Evolutionary conservation across 1,284 basidiomycete genomes (phyloP), one percentile per base, ranked within the genome.

Genomic region (Coriolopsis trogii): DNA sequence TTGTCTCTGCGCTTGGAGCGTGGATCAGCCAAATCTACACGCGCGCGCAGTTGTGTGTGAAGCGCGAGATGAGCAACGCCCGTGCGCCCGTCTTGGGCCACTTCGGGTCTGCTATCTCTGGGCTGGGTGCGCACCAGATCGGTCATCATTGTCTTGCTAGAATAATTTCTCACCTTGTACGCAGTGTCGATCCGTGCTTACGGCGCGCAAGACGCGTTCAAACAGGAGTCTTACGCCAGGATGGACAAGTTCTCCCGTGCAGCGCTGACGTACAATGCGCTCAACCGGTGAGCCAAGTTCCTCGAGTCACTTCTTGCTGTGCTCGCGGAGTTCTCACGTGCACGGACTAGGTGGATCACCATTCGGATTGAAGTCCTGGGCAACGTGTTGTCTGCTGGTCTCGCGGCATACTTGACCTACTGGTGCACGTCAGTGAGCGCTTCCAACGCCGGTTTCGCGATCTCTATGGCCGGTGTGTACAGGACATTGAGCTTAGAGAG

Each of bases 1-100:
- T 67, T 41, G 69, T 84, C 20, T 73, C 74, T 6, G 56, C 69
- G 3, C n/a, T 79, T 4, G 81, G 81, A 23, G 75, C 64, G 6
- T 66, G 72, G 61, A 67, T 75, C 28, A 81, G 71, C 4, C 65
- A 71, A 44, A 65, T 84, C 25, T 85, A 82, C 59, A 86, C 91
- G 62, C 81, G 81, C 59, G 84, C 84, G 6, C 89, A 91, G 63
- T 72, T 91, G 20, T 80, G 83, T 13, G 85, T 90, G 40, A 92
- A 91, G 62, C 78, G 85, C n/a, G 82, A 88, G 63, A 84, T 84
- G 83, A 82, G 79, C 30, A 87, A 86, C 64, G 79, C 83, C 9
- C 78, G 76, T 50, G 75, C 82, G 2, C 87, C 87, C 0, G 78
- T 90, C 4, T 74, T 88, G 48, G 82, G 81, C 29, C 84, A 87